Conservation (phyloP, 2,329 filamentous ascomycete species). For the Colletotrichum echinochloae region DNA sequence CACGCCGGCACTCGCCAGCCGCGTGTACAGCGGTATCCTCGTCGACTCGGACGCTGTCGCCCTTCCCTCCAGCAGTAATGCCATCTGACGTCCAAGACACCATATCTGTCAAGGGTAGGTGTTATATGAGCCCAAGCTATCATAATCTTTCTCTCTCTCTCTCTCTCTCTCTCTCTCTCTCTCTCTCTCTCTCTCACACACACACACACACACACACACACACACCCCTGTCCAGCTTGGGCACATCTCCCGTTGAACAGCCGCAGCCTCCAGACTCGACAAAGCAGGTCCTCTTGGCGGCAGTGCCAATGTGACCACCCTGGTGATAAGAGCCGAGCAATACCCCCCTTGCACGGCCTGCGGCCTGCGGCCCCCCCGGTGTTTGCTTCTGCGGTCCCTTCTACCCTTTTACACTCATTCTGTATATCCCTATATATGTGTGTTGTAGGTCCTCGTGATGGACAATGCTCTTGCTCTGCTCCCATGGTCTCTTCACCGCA, state of each 20-base stretch:
- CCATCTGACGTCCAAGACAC: constrained; percentile 15
- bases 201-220: too few species aligned
- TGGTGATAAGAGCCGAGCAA: not conserved
- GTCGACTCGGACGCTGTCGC: constrained; percentile 3
- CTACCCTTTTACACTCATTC: not conserved
- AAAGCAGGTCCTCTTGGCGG: not conserved
- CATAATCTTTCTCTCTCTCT: too few species aligned
- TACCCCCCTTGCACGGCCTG: constrained; percentile 5
- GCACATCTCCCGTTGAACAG: not conserved
- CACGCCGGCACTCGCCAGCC: constrained; percentile 4
- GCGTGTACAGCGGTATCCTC: constrained; percentile 26
- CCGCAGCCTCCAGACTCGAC: constrained; percentile 5
- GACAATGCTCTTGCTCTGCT: constrained; percentile 1
- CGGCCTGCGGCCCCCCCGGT: too few species aligned
- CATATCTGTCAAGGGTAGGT: not conserved
- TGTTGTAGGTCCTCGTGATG: constrained; percentile 31
- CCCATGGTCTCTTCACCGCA: constrained; percentile 18
- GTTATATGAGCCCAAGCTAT: constrained; percentile 16
- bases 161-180: too few species aligned
- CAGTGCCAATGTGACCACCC: not conserved
- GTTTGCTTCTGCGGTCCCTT: not conserved
- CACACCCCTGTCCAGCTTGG: not conserved
- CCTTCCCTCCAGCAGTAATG: not conserved
- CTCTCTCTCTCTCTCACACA: too few species aligned
- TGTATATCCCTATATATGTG: constrained; percentile 28